These are phyloP conservation scores for Hypomontagnella monticulosa DNA, from an alignment of 495 filamentous ascomycete genomes.

Conservation along the genomic window DNA sequence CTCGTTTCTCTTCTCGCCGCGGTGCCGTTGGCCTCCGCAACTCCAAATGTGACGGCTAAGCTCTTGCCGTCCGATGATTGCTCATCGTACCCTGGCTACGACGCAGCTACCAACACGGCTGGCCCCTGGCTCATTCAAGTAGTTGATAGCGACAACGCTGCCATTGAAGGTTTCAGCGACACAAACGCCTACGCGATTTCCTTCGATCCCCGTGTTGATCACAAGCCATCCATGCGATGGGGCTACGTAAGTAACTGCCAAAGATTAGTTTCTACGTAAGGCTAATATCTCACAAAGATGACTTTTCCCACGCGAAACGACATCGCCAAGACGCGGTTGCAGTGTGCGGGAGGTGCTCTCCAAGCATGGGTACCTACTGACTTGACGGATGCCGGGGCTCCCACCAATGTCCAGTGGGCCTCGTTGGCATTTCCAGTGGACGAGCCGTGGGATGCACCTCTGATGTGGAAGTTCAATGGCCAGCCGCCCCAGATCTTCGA, in stretches of 20 bases:
- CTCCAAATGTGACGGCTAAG: constrained; percentile 41
- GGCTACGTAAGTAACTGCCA: constrained; percentile 36
- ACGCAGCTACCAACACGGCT: constrained; percentile 42
- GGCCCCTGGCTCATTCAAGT: constrained; percentile 44
- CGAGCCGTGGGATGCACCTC: constrained; percentile 39
- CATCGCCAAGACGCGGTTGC: constrained; percentile 31
- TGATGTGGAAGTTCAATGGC: constrained; percentile 44
- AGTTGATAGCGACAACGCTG: constrained; percentile 40
- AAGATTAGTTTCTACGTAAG: not conserved
- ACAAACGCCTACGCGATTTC: constrained; percentile 36
- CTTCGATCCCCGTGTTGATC: constrained; percentile 29
- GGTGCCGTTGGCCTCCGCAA: constrained; percentile 32
- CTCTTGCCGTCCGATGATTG: constrained; percentile 36
- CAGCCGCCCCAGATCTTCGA: constrained; percentile 40
- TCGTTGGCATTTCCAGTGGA: constrained; percentile 28
- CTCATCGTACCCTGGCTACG: constrained; percentile 43
- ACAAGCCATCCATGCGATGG: constrained; percentile 40
- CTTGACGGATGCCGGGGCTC: constrained; percentile 34
- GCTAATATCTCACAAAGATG: constrained; percentile 19
- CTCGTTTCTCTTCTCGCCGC: constrained; percentile 34
- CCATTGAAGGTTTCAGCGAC: constrained; percentile 46
- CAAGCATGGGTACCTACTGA: constrained; percentile 29
- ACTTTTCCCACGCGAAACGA: constrained; percentile 36
- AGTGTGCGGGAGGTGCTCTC: constrained; percentile 31
- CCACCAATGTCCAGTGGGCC: constrained; percentile 35